Percentiles rank a stretch among this genome's conserved stretches.
phyloP scores from a whole-genome alignment of 495 filamentous ascomycete genomes.

The Annulohypoxylon stygium region DNA sequence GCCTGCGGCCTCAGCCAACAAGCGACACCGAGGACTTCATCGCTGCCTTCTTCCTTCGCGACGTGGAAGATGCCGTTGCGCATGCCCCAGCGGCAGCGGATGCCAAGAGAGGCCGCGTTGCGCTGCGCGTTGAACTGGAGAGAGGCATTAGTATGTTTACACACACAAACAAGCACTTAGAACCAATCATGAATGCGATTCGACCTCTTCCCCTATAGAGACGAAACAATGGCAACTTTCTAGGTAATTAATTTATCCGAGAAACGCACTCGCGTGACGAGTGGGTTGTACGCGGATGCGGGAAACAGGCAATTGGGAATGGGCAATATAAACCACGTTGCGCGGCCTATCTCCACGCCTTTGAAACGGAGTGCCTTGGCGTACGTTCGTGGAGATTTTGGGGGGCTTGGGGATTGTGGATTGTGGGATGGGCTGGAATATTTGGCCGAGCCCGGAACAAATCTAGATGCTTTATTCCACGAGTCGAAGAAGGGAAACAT shows the following conservation, averaged over 20 bases:
- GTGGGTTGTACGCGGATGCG: neutral
- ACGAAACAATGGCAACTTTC: constrained; percentile 21
- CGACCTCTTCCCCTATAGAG: neutral
- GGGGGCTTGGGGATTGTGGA: too few species aligned
- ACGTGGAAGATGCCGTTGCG: constrained; percentile 73
- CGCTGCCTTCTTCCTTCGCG: constrained; percentile 64
- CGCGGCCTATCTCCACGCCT: constrained; percentile 26
- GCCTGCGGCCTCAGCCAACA: constrained; percentile 72
- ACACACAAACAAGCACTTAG: neutral
- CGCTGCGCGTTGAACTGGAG: constrained; percentile 66
- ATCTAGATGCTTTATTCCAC: too few species aligned
- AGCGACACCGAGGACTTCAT: constrained; percentile 69
- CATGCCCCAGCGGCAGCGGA: constrained; percentile 74
- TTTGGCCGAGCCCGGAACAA: neutral
- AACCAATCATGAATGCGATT: constrained; percentile 14
- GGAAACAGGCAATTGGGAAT: neutral
- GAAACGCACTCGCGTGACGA: constrained; percentile 10
- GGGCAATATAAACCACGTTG: constrained; percentile 11
- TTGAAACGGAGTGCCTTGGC: constrained; percentile 37
- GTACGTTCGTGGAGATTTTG: constrained; percentile 12
- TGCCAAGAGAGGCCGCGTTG: constrained; percentile 72
- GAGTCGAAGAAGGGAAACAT: neutral
- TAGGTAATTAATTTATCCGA: constrained; percentile 1
- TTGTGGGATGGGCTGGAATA: neutral
- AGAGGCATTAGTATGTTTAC: constrained; percentile 6